Percentiles rank a stretch among this genome's conserved stretches.
phyloP scores from a whole-genome alignment of 768 basidiomycete genomes.

The Xerocomellus chrysenteron region DNA sequence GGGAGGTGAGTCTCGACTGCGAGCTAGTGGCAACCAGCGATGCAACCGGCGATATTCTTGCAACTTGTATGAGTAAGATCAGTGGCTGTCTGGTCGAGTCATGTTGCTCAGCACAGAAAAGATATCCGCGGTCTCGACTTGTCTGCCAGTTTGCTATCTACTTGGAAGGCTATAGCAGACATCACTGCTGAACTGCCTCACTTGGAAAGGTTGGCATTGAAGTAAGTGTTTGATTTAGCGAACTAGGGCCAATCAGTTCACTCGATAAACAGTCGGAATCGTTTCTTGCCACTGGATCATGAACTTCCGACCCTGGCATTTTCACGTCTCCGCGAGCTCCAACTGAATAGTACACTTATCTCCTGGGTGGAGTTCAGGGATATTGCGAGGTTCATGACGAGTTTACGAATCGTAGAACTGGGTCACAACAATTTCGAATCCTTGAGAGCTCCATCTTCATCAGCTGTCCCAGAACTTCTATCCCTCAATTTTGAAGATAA shows the following conservation, averaged over 20 bases:
- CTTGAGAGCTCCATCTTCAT: slow-evolving; percentile 24
- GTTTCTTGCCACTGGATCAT: slow-evolving; percentile 47
- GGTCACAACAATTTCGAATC: slow-evolving; percentile 62
- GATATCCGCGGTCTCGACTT: slow-evolving; percentile 81
- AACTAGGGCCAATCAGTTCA: slow-evolving; percentile 16
- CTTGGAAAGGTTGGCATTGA: slow-evolving; percentile 69
- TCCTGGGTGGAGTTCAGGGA: slow-evolving; percentile 66
- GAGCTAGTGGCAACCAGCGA: slow-evolving; percentile 57
- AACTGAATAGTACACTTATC: slow-evolving; percentile 71
- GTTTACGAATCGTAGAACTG: slow-evolving; percentile 57
- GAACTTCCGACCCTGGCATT: slow-evolving; percentile 44
- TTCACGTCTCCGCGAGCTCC: slow-evolving; percentile 56
- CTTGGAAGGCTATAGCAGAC: slow-evolving; percentile 65
- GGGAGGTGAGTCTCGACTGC: slow-evolving; percentile 78
- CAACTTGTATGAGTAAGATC: slow-evolving; percentile 67
- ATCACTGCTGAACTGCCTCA: slow-evolving; percentile 62
- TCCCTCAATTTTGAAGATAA: slow-evolving; percentile 75
- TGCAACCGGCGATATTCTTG: slow-evolving; percentile 47
- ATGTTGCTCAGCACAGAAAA: slow-evolving; percentile 32
- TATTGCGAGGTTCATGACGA: slow-evolving; percentile 53
- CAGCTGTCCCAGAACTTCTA: slow-evolving; percentile 35
- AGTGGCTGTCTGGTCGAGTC: slow-evolving; percentile 5
- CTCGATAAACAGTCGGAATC: slow-evolving; percentile 56
- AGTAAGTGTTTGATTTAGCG: slow-evolving; percentile 53
- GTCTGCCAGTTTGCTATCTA: slow-evolving; percentile 68